Base-by-base conservation (phyloP, 1,284 basidiomycete genomes). In the Puccinia polysora region DNA sequence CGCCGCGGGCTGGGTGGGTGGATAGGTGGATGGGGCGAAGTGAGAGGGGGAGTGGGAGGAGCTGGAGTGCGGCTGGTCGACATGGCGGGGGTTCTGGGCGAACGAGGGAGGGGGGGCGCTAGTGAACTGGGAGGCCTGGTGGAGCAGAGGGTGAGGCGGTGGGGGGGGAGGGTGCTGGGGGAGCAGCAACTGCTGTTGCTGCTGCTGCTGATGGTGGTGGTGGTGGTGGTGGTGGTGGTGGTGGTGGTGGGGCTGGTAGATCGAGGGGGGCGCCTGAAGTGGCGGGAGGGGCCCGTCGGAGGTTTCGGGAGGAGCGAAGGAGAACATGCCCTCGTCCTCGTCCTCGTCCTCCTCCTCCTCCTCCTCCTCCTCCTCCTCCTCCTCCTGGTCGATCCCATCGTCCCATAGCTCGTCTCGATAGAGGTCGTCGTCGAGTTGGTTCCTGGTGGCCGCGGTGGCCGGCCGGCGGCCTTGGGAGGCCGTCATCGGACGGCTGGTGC, bases 311-410 rank as follows among this genome's bases (percentile, higher is more conserved):
- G 74, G 75, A 23, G 65, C 62, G 49, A 75, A 77, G 25, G 75
- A 74, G 74, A 78, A 78, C 76, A 78, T 77, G 47, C 76, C 77
- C 38, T 73, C 67, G 49, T 78, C 77, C 34, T 76, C 75, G n/a
- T 76, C 75, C 20, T 75, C 75, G 18, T 75, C 75, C 40, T 73
- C 74, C 18, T 64, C 49, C 53, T 69, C 25, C 59, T 73, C 52
- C 10, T 71, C 49, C 30, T 70, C 53, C 30, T 25, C n/a, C 25
- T 25, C 4, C 6, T 53, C 52, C 14, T 53, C n/a, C 15, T 62
- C 59, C n/a, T 1, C 36, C n/a, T 62, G 38, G 20, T 32, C 30
- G 10, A 58, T 38, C 28, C 56, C 56, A 4, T 62, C 59, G 14
- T 62, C 59, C 59, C 59, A 62, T 15, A 45, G 38, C 18, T 62